Conservation (phyloP, 768 basidiomycete species). For the Candolleomyces aberdarensis region DNA sequence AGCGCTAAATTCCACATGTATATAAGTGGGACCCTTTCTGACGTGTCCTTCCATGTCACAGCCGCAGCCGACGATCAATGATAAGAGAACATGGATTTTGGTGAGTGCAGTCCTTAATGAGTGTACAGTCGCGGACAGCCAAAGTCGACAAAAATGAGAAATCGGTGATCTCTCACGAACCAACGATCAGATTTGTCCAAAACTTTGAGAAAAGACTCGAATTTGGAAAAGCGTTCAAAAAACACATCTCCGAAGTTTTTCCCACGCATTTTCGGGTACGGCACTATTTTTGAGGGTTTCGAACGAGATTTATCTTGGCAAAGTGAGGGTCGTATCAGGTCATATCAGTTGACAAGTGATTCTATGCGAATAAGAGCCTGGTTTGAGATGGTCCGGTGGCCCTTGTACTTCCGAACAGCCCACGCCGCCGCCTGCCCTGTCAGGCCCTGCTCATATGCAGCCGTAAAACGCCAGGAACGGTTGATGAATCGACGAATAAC, state of each 20-base stretch:
- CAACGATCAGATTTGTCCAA: too few relatives aligned
- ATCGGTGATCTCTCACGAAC: too few relatives aligned
- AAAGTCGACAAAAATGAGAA: neutral
- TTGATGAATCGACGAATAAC: slow-evolving; percentile 35
- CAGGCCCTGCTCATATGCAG: slow-evolving; percentile 29
- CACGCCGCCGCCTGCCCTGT: slow-evolving; percentile 36
- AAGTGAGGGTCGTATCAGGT: too few relatives aligned
- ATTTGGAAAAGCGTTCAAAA: neutral
- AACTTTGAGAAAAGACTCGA: neutral
- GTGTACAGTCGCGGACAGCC: too few relatives aligned
- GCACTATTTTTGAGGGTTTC: neutral
- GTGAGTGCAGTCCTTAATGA: too few relatives aligned
- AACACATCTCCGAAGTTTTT: slow-evolving; percentile 1
- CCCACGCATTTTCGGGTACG: neutral
- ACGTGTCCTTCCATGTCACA: too few relatives aligned
- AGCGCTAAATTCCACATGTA: too few relatives aligned
- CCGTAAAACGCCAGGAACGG: slow-evolving; percentile 29
- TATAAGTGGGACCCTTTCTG: too few relatives aligned
- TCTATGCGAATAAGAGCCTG: slow-evolving; percentile 1
- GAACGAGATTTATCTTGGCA: too few relatives aligned
- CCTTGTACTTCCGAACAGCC: slow-evolving; percentile 32
- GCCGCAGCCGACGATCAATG: too few relatives aligned
- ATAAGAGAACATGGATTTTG: too few relatives aligned
- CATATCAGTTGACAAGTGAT: neutral
- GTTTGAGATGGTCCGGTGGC: slow-evolving; percentile 23